phyloP scores from a whole-genome alignment of 2,329 filamentous ascomycete species.

The Colletotrichum echinochloae region DNA sequence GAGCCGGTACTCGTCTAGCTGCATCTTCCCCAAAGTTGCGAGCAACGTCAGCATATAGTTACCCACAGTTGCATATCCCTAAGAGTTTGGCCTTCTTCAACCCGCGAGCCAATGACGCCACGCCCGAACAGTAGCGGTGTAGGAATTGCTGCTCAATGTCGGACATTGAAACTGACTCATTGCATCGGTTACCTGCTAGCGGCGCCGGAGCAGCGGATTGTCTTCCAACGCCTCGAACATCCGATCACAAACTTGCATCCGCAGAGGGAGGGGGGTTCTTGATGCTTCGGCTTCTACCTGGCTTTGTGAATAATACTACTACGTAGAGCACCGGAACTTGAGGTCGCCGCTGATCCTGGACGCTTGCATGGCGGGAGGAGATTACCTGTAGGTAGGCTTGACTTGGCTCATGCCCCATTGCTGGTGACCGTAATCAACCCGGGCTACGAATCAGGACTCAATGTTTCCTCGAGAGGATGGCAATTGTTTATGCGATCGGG shows the following conservation, averaged over 20 bases:
- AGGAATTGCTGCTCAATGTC: constrained; percentile 16
- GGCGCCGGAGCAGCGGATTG: constrained; percentile 28
- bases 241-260: constrained; percentile 1
- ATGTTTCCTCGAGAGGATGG: constrained; percentile 25
- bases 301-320: constrained; percentile 20
- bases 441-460: constrained; percentile 7
- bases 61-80: constrained; percentile 20
- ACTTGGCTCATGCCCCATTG: neutral
- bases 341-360: constrained; percentile 11
- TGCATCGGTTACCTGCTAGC: constrained; percentile 27
- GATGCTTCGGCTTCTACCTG: constrained; percentile 5
- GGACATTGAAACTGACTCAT: constrained; percentile 36
- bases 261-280: constrained; percentile 5
- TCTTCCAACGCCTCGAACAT: neutral
- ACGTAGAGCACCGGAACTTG: constrained; percentile 36
- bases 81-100: neutral
- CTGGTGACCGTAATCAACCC: neutral
- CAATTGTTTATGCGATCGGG: neutral
- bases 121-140: constrained; percentile 31
- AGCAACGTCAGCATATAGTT: constrained; percentile 34
- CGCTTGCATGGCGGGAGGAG: constrained; percentile 2
- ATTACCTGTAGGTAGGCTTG: neutral
- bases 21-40: constrained; percentile 19
- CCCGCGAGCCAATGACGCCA: constrained; percentile 30
- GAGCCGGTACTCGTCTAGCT: constrained; percentile 8